Percentiles rank a stretch among this genome's conserved stretches.
Conservation (phyloP, 345 rosid genomes). For the Heritiera littoralis region DNA sequence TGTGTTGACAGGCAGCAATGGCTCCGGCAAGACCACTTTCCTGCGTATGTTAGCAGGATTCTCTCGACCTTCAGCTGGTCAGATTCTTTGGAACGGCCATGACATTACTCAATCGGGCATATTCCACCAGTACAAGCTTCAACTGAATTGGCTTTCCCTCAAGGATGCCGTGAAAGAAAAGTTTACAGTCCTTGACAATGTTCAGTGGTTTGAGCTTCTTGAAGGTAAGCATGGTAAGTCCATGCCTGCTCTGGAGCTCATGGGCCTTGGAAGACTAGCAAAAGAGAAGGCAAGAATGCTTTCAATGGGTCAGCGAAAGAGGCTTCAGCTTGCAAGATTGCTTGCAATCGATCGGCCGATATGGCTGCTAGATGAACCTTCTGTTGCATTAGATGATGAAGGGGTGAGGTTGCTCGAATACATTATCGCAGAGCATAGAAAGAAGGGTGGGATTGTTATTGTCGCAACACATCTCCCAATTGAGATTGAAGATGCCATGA, state of each 20-base stretch:
- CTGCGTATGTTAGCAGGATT: constrained; percentile 87
- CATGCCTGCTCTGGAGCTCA: constrained; percentile 71
- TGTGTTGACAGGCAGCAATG: constrained; percentile 73
- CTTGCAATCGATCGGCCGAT: constrained; percentile 85
- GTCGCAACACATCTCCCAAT: constrained; percentile 89
- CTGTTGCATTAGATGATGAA: constrained; percentile 80
- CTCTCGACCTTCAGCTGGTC: constrained; percentile 77
- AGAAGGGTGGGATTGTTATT: constrained; percentile 77
- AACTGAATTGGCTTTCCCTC: constrained; percentile 85
- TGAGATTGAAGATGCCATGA: constrained; percentile 79
- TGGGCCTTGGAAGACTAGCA: constrained; percentile 82
- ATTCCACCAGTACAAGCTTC: constrained; percentile 90
- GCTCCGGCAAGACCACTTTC: constrained; percentile 81
- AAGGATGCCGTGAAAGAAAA: constrained; percentile 76
- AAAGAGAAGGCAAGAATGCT: constrained; percentile 79
- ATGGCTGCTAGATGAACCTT: constrained; percentile 88
- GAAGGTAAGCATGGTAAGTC: constrained; percentile 77
- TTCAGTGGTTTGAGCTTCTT: constrained; percentile 83
- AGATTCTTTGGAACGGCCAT: constrained; percentile 92
- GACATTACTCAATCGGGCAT: constrained; percentile 70
- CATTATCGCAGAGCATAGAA: constrained; percentile 72
- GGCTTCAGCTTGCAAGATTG: constrained; percentile 82
- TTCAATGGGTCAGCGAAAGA: constrained; percentile 91
- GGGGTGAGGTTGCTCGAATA: constrained; percentile 76
- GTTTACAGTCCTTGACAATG: constrained; percentile 71